A percentile compares a stretch with the other conserved stretches of the same genome.
Conservation (phyloP, 805 yeast species). For the Starmerella apis region DNA sequence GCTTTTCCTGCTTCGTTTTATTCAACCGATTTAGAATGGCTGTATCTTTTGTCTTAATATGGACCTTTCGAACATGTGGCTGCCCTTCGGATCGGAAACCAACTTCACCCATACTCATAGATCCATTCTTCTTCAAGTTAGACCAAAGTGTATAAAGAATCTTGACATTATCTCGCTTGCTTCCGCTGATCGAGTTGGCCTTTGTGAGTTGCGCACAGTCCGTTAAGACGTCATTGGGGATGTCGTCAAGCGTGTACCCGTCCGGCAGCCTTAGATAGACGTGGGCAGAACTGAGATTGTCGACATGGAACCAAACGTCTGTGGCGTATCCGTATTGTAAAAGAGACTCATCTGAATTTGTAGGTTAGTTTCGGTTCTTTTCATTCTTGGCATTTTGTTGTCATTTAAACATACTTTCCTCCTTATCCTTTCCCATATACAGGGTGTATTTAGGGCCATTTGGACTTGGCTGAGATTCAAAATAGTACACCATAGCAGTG, state of each 20-base stretch:
- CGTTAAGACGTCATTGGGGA: slow-evolving; percentile 44
- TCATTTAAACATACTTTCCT: slow-evolving; percentile 38
- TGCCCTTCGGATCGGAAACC: slow-evolving; percentile 2
- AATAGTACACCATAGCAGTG: slow-evolving; percentile 38
- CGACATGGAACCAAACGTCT: slow-evolving; percentile 71
- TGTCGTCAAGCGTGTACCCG: slow-evolving; percentile 37
- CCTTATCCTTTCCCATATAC: slow-evolving; percentile 66
- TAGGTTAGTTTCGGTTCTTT: not conserved
- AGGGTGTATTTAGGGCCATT: slow-evolving; percentile 25
- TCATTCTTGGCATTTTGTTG: not conserved
- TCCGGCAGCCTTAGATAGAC: slow-evolving; percentile 52
- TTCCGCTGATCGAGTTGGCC: slow-evolving; percentile 50
- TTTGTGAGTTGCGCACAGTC: slow-evolving; percentile 57
- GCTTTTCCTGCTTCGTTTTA: not conserved
- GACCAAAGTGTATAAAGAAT: slow-evolving; percentile 6
- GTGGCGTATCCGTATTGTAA: slow-evolving; percentile 55
- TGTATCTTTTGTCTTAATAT: slow-evolving; percentile 47
- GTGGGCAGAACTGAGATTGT: slow-evolving; percentile 66
- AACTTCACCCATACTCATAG: slow-evolving; percentile 3
- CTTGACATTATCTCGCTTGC: slow-evolving; percentile 8
- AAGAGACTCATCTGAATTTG: slow-evolving; percentile 38
- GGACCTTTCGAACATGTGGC: slow-evolving; percentile 40
- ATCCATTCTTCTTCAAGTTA: slow-evolving; percentile 31
- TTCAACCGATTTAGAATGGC: slow-evolving; percentile 39
- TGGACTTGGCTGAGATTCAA: slow-evolving; percentile 22